Base-by-base conservation (phyloP, 257 asterid species). In the Linaria vulgaris region DNA sequence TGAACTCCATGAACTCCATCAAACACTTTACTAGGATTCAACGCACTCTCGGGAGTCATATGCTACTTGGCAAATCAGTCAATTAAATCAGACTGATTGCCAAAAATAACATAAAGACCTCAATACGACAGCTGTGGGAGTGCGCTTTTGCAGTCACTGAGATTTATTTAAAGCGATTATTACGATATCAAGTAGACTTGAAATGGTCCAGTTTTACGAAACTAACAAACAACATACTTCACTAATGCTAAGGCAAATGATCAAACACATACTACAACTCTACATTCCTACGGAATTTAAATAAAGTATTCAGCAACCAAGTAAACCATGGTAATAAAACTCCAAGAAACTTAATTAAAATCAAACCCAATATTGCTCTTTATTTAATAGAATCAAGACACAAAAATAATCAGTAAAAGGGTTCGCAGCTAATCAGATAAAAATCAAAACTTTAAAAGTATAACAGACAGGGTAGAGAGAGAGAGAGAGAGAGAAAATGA, bases 1-100 rank as follows among this genome's bases (percentile, higher is more conserved):
- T 76, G 91, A 60, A 85, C 76, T 63, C 91, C 95, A 72, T 89
- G 85, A 16, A 83, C 72, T 63, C 97, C 98, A 15, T 71, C 68
- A 52, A 90, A 76, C 74, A 78, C 73, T 60, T 62, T 72, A 66
- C 77, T 75, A 68, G 83, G 77, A 59, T 61, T 76, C 73, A 79
- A 48, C 58, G 81, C 69, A 67, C 73, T 72, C 71, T 84, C 83
- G 46, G 78, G 70, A 85, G 56, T 68, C 97, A 87, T 91, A 64
- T 68, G 78, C 59, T 72, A 49, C 31, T 64, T 66, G 95, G 88
- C 97, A 88, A 44, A 90, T 78, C 95, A 85, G 88, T 78, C 90
- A 77, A 71, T n/a, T 22, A 14, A 51, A 65, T 37, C 55, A n/a
- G 85, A 84, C 94, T 85, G 97, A 91, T 69, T 82, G 91, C 95